phyloP scores from a whole-genome alignment of 1,139 yeast genomes.

The Hemisphaericaspora lyxosophila region DNA sequence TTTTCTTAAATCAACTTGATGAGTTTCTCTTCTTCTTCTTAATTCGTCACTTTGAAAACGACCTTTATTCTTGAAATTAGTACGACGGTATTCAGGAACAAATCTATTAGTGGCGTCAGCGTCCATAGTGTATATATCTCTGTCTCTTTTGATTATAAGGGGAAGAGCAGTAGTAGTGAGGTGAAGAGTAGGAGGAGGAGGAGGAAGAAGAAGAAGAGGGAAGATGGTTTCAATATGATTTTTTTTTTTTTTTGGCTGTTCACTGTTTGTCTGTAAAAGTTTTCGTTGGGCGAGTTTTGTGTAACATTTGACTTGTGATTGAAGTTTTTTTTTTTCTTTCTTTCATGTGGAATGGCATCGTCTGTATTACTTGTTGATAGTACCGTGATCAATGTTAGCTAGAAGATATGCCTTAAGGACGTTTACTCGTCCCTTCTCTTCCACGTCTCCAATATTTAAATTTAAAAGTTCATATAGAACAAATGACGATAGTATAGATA shows the following conservation, averaged over 20 bases:
- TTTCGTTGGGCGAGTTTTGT: no score
- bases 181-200: background rate
- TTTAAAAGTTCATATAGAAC: constrained; percentile 17
- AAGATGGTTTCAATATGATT: background rate
- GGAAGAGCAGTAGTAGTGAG: background rate
- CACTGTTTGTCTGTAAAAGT: constrained; percentile 1
- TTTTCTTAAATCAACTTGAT: constrained; percentile 94
- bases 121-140: constrained; percentile 48
- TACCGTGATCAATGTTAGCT: background rate
- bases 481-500: constrained; percentile 38
- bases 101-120: constrained; percentile 80
- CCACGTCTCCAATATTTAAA: background rate
- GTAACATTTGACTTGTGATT: no score
- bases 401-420: background rate
- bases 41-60: constrained; percentile 94
- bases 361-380: no score
- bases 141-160: background rate
- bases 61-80: constrained; percentile 92
- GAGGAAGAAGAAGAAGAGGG: background rate
- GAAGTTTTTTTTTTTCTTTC: constrained; percentile 1
- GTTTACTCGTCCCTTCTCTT: constrained; percentile 1
- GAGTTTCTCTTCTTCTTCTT: constrained; percentile 96
- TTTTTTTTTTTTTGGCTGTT: constrained; percentile 6
- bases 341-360: no score
- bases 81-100: constrained; percentile 96